Evolutionary conservation across 108 stramenopile genomes (phyloP).

Genomic region (Discostella stelligeroides): DNA sequence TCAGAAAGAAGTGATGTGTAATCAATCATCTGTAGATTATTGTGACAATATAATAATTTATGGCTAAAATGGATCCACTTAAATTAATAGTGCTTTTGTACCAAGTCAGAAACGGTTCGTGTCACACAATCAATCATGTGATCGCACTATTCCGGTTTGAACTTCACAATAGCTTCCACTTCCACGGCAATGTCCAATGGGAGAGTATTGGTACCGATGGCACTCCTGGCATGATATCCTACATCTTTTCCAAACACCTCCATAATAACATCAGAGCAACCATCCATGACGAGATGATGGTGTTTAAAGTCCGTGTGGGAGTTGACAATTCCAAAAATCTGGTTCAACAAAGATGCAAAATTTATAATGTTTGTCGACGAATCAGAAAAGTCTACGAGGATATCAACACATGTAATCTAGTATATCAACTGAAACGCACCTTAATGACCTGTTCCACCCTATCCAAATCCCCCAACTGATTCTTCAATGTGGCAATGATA

Average conservation of each 20-base stretch:
- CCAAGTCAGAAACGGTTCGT: too few relatives aligned
- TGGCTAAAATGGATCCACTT: background rate
- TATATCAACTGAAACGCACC: conserved; percentile 42
- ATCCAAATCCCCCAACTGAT: conserved; percentile 83
- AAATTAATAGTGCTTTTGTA: too few relatives aligned
- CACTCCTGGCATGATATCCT: conserved; percentile 86
- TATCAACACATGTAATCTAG: background rate
- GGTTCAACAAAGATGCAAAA: too few relatives aligned
- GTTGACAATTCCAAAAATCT: conserved; percentile 89
- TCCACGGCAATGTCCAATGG: conserved; percentile 84
- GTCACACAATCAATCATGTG: background rate
- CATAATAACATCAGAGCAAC: conserved; percentile 83
- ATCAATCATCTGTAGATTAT: background rate
- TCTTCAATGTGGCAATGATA: conserved; percentile 82
- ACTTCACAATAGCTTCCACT: conserved; percentile 80
- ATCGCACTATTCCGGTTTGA: conserved; percentile 42
- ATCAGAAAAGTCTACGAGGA: too few relatives aligned
- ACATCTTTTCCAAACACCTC: conserved; percentile 78
- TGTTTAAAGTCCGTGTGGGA: conserved; percentile 80
- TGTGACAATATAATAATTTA: too few relatives aligned
- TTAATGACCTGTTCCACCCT: conserved; percentile 82
- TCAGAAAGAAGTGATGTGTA: background rate
- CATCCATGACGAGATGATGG: conserved; percentile 88
- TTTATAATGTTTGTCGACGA: too few relatives aligned
- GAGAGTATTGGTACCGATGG: conserved; percentile 81